Evolutionary conservation across 1,284 basidiomycete species (phyloP), one percentile per base, ranked within the genome.

Genomic region (Volvariella volvacea): DNA sequence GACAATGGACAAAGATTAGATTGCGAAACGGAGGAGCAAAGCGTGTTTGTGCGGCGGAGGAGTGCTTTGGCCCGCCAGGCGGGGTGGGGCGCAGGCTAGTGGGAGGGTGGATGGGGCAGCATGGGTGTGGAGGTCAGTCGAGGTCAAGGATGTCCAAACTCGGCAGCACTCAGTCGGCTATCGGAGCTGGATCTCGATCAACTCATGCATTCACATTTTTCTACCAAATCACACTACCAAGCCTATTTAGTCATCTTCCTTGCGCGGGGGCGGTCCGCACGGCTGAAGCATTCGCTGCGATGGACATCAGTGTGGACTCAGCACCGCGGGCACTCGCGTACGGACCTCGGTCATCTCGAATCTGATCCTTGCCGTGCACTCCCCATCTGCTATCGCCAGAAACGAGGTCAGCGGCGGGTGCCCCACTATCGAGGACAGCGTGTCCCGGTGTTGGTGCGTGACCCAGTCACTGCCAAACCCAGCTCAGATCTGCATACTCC

Each of bases 391-490:
- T 53, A 98, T 82, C 0, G 93, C 83, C 41, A 96, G 70, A 64
- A 89, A 99, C 2, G 90, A 88, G 16, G 83, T 72, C 48, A 99
- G 67, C 0, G 90, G 77, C 2, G 92, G 80, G 62, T 99, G 94
- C 1, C 94, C 93, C 36, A 95, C 81, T 50, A 98, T 93, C 7
- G 92, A 88, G 19, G 94, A 73, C 48, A 92, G 73, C 1, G 94
- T 97, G 63, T 99, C 95, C 34, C 95, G 82, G 65, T 96, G 92
- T 63, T 99, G 95, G 66, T 98, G 92, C 9, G 92, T 95, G 45
- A 95, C 67, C 94, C 95, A 98, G 63, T 99, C 95, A 67, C 95
- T 97, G 57, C 30, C 37, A 22, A 10, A 42, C 25, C 9, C 4
- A 40, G 46, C 44, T 51, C 44, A 55, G 42, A 25, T 32, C 30